Conservation (phyloP, 225 moss, liverwort and hornwort genomes). For the Polytrichum formosum region DNA sequence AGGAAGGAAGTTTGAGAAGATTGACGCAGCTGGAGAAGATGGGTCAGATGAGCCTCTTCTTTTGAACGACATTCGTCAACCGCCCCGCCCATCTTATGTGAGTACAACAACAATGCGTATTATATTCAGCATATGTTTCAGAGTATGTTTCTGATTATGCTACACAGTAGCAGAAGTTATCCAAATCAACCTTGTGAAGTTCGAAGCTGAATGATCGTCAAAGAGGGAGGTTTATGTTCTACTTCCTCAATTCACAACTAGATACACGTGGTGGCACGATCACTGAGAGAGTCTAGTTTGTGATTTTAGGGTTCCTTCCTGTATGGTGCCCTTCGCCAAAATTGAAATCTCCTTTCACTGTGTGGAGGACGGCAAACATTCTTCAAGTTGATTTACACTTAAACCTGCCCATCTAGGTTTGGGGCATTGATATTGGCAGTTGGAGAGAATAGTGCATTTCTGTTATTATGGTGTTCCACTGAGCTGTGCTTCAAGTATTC, state of each 20-base stretch:
- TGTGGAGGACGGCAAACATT: no score
- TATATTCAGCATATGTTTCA: background rate
- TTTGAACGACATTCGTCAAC: slow-evolving; percentile 26
- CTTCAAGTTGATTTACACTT: no score
- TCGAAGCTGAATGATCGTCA: no score
- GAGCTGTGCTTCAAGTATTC: background rate
- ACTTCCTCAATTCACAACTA: no score
- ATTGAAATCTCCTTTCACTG: no score
- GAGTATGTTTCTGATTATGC: background rate
- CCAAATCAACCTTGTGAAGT: no score
- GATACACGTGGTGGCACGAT: background rate
- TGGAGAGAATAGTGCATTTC: background rate
- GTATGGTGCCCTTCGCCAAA: no score
- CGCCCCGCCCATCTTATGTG: slow-evolving; percentile 49
- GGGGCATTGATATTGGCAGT: no score
- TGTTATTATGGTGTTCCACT: background rate
- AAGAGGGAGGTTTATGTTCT: no score
- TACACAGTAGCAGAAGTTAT: background rate
- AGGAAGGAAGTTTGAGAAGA: slow-evolving; percentile 51
- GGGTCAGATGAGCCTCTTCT: slow-evolving; percentile 61
- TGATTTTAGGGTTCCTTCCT: no score
- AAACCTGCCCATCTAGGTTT: no score
- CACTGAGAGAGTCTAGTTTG: background rate
- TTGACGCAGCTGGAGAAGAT: slow-evolving; percentile 43
- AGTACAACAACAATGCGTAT: slow-evolving; percentile 7